Evolutionary conservation across 768 basidiomycete species (phyloP).

Genomic region (Lactifluus subvellereus): DNA sequence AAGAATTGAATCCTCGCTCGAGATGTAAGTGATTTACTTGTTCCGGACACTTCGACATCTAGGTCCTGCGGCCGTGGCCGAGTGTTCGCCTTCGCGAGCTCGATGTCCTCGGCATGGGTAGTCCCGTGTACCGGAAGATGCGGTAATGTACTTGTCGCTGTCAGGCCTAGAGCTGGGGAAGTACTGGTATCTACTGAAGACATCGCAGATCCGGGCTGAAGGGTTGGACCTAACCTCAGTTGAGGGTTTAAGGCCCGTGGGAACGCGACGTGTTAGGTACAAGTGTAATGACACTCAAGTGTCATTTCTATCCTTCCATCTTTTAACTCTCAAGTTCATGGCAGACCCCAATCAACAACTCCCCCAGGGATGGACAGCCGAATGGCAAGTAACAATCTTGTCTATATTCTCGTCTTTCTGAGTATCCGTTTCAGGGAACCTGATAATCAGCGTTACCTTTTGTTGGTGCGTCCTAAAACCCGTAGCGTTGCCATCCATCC

Average conservation of each 20-base stretch:
- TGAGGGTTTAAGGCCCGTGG: slow-evolving; percentile 12
- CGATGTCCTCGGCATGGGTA: neutral
- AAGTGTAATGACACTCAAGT: neutral
- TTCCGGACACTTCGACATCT: neutral
- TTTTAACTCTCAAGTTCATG: slow-evolving; percentile 30
- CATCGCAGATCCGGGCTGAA: neutral
- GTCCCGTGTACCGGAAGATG: neutral
- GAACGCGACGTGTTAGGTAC: slow-evolving; percentile 18
- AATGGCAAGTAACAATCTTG: slow-evolving; percentile 58
- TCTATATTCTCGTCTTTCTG: slow-evolving; percentile 9
- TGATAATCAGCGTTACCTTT: slow-evolving; percentile 74
- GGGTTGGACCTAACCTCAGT: slow-evolving; percentile 10
- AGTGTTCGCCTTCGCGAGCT: neutral
- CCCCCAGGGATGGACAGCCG: slow-evolving; percentile 88
- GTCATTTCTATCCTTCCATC: slow-evolving; percentile 8
- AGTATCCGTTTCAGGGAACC: slow-evolving; percentile 54
- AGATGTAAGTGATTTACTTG: neutral
- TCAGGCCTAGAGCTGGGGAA: neutral
- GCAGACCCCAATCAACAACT: slow-evolving; percentile 56
- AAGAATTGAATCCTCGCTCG: slow-evolving; percentile 42
- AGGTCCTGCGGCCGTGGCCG: neutral
- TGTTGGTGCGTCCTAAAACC: slow-evolving; percentile 57
- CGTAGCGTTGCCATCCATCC: neutral
- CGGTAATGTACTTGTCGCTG: neutral
- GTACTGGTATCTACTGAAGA: neutral